Percentiles rank a stretch among this genome's conserved stretches.
Evolutionary conservation across 2,329 filamentous ascomycete genomes (phyloP).

Genomic region (Colletotrichum acutatum): DNA sequence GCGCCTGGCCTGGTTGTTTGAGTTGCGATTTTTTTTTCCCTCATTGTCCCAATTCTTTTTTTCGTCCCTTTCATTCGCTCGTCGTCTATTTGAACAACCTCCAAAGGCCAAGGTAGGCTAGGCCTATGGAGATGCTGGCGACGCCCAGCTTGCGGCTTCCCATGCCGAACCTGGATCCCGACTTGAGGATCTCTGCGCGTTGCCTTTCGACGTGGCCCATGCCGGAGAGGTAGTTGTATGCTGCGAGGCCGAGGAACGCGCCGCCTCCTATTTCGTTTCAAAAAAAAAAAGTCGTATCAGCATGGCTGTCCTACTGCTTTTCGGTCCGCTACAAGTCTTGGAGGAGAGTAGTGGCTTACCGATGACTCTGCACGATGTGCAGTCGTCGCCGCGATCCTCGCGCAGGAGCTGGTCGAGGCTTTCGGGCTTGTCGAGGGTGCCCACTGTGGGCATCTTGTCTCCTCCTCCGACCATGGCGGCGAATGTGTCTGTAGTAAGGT

Average conservation of each 20-base stretch:
- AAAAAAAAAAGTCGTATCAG: slow-evolving; percentile 15
- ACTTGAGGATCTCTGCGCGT: slow-evolving; percentile 72
- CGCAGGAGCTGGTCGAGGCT: slow-evolving; percentile 68
- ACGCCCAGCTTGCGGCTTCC: slow-evolving; percentile 76
- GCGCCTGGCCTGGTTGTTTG: not conserved
- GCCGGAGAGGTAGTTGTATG: slow-evolving; percentile 82
- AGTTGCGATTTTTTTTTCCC: slow-evolving; percentile 5
- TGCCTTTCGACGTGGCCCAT: slow-evolving; percentile 77
- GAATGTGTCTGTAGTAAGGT: not conserved
- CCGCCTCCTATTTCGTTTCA: slow-evolving; percentile 67
- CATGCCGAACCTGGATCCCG: slow-evolving; percentile 78
- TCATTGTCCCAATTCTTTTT: not conserved
- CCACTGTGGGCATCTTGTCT: slow-evolving; percentile 61
- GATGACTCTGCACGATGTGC: slow-evolving; percentile 75
- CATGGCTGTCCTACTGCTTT: not conserved
- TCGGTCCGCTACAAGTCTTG: not conserved
- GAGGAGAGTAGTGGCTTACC: slow-evolving; percentile 60
- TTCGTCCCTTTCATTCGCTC: not conserved
- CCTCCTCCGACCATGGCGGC: slow-evolving; percentile 51
- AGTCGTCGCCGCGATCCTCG: slow-evolving; percentile 71
- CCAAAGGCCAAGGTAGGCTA: slow-evolving; percentile 78
- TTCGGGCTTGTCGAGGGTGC: slow-evolving; percentile 69
- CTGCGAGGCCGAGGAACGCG: slow-evolving; percentile 79
- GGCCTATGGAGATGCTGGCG: slow-evolving; percentile 71
- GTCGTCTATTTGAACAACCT: slow-evolving; percentile 66